Evolutionary conservation across 2,329 filamentous ascomycete genomes (phyloP), one percentile per base, ranked within the genome.

Genomic region (Paecilomyces sp.): DNA sequence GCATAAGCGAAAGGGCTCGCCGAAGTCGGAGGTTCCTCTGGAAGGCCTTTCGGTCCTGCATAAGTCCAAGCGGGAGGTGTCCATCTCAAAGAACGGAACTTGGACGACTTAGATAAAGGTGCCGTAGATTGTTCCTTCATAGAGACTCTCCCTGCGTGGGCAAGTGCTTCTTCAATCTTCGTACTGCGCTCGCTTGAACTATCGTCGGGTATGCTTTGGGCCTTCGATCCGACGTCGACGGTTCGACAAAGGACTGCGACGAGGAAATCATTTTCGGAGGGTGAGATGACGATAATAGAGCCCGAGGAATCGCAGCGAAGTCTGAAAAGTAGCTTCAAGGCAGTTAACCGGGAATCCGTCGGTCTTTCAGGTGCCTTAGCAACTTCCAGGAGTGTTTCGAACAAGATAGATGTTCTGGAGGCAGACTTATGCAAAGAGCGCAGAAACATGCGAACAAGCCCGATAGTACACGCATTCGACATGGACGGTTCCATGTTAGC

Each of bases 281-380:
- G 83, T 34, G 84, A 76, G 7, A 86, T 86, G 57, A 96, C 79
- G 60, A 88, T 91, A 3, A 97, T 83, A 53, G 87, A 84, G 64
- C 92, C 85, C 9, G 88, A 85, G 71, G 89, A 91, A 73, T 96
- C 91, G 24, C 91, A 91, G 60, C 92, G 85, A 31, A 97, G 78
- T 52, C 92, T 86, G 70, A 95, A 93, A 1, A 97, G 78, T 52
- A 93, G 76, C 67, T 90, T 91, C 80, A 92, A 85, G 2, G 88
- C 87, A 12, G 86, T 87, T 28, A 94, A 77, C 6, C 90, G 87
- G 57, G 89, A 87, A 73, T 90, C 87, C 6, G 82, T 78, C 61
- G 89, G 88, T 62, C 83, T 85, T 33, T 81, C 77, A 30, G 79
- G 80, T 15, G 83, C 83, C 64, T 82, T 82, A 5, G 83, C 85